Conservation (phyloP, 129 eudicot species). For the Lactuca sativa region DNA sequence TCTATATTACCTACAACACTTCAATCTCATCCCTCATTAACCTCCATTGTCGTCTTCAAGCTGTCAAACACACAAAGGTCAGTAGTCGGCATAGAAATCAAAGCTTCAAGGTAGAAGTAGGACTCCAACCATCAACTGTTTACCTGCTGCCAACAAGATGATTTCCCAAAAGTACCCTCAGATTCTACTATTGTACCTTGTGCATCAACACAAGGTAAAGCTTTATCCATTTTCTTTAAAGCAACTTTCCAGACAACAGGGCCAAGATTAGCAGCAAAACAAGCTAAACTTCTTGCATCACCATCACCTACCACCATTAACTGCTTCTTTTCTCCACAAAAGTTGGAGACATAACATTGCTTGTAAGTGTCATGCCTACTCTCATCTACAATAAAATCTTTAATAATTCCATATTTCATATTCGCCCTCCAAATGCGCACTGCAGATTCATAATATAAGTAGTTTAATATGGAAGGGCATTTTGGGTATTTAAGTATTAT, state of each 20-base stretch:
- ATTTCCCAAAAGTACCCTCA: no score
- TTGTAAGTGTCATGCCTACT: conserved; percentile 78
- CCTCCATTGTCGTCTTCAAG: no score
- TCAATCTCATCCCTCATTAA: no score
- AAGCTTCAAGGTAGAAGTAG: no score
- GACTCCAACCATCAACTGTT: no score
- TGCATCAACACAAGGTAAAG: no score
- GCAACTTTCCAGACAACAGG: conserved; percentile 84
- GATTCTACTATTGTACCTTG: no score
- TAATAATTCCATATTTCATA: conserved; percentile 83
- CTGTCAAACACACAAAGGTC: no score
- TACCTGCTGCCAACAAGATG: no score
- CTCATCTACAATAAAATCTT: conserved; percentile 60
- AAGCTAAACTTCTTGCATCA: conserved; percentile 83
- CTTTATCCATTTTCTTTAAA: conserved; percentile 47
- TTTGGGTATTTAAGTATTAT: neutral
- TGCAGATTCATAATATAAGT: conserved; percentile 33
- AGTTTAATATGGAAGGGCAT: neutral
- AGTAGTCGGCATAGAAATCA: no score
- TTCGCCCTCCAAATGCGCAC: conserved; percentile 70
- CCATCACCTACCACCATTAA: conserved; percentile 72
- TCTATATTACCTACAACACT: no score
- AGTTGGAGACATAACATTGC: conserved; percentile 52
- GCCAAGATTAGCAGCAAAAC: conserved; percentile 73
- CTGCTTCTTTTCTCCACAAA: conserved; percentile 62